Conservation (phyloP, 2,329 filamentous ascomycete species). For the Microascus cirrosus region DNA sequence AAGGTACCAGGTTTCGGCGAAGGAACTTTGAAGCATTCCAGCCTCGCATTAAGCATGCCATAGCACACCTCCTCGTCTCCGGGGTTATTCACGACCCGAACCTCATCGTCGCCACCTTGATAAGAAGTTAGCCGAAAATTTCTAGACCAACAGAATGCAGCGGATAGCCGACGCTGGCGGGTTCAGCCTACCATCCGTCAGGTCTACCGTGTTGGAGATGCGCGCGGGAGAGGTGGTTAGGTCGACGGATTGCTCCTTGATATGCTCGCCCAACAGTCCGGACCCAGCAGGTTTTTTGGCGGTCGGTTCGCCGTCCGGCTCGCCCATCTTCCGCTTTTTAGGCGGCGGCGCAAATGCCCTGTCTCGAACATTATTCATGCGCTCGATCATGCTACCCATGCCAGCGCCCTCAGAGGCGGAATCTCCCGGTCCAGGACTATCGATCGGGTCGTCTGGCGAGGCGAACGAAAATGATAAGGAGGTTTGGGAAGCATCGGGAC, state of each 20-base stretch:
- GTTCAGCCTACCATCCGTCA: slow-evolving; percentile 36
- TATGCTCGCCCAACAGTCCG: slow-evolving; percentile 52
- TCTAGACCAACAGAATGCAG: slow-evolving; percentile 6
- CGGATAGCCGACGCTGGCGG: not conserved
- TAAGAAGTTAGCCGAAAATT: slow-evolving; percentile 11
- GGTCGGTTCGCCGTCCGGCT: slow-evolving; percentile 23
- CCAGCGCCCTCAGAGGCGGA: slow-evolving; percentile 18
- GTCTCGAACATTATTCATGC: slow-evolving; percentile 62
- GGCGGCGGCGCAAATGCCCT: slow-evolving; percentile 44
- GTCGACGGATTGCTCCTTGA: slow-evolving; percentile 41
- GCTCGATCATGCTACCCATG: slow-evolving; percentile 57
- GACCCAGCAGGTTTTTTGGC: slow-evolving; percentile 32
- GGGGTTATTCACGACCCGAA: slow-evolving; percentile 43
- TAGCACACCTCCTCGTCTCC: slow-evolving; percentile 68
- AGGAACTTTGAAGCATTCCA: slow-evolving; percentile 60
- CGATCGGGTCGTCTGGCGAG: slow-evolving; percentile 2
- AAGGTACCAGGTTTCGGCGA: slow-evolving; percentile 53
- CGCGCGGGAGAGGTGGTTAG: slow-evolving; percentile 12
- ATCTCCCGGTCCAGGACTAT: slow-evolving; percentile 8
- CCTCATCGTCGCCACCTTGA: slow-evolving; percentile 44
- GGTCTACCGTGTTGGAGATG: slow-evolving; percentile 40
- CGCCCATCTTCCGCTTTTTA: slow-evolving; percentile 52
- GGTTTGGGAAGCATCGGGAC: not conserved
- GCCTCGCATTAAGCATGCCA: slow-evolving; percentile 59
- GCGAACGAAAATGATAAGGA: slow-evolving; percentile 1